Evolutionary conservation across 1,139 yeast genomes (phyloP).

Genomic region (Candida neerlandica): DNA sequence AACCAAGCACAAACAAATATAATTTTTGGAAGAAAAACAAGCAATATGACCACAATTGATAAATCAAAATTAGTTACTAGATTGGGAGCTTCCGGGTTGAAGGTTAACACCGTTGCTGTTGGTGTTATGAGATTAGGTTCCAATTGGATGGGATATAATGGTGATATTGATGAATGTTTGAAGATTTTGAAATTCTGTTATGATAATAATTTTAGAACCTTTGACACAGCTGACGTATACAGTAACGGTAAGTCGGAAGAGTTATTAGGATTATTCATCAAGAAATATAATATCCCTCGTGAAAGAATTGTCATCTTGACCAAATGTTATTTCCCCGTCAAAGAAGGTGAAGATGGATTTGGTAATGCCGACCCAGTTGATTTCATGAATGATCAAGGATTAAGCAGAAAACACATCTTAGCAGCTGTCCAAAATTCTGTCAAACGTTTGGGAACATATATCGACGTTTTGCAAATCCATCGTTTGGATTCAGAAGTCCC

Average conservation of each 20-base stretch:
- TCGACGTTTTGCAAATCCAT: conserved; percentile 43
- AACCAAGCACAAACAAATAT: too few species aligned
- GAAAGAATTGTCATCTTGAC: conserved; percentile 38
- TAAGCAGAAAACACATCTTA: conserved; percentile 54
- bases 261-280: conserved; percentile 23
- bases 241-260: conserved; percentile 26
- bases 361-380: conserved; percentile 17
- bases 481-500: conserved; percentile 48
- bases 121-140: conserved; percentile 9
- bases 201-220: conserved; percentile 50
- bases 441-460: conserved; percentile 51
- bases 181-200: conserved; percentile 51
- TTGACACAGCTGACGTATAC: conserved; percentile 30
- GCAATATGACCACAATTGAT: conserved; percentile 2
- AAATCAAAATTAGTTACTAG: conserved; percentile 5
- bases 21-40: too few species aligned
- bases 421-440: conserved; percentile 52
- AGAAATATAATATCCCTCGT: conserved; percentile 22
- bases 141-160: conserved; percentile 5
- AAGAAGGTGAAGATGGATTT: conserved; percentile 15
- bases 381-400: conserved; percentile 8
- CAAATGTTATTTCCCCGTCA: conserved; percentile 28
- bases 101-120: conserved; percentile 6
- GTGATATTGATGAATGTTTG: conserved; percentile 16
- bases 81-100: conserved; percentile 5